Evolutionary conservation across 2,329 filamentous ascomycete species (phyloP), one percentile per base, ranked within the genome.

Genomic region (Xylaria sp.): DNA sequence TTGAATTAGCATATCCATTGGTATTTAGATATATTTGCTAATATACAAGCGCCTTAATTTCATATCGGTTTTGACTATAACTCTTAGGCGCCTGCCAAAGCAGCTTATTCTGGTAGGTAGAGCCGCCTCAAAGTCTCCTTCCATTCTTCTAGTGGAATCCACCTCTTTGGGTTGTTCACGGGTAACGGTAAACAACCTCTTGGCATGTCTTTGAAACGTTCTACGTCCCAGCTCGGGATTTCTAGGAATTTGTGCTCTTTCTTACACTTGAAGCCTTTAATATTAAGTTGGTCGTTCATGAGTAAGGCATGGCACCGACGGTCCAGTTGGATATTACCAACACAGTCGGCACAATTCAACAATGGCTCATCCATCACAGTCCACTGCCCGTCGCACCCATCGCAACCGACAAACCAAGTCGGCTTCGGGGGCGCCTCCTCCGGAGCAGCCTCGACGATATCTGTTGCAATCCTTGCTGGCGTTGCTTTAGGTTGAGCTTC

Each of bases 131-230:
- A 38, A 7, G 63, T 67, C 1, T 60, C 63, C 66, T 76, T 77
- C 75, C 74, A 78, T 66, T 77, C 71, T 9, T 77, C 73, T 26
- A 76, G 26, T 5, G 73, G 51, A 6, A 77, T 73, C 77, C 77
- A 77, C 26, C 62, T 71, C 72, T 71, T 73, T 48, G 44, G 68
- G 15, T 40, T 64, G 7, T 64, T 59, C 17, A 71, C 71, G 2
- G 76, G 71, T 23, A 78, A 59, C 1, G 75, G 75, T 23, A 78
- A 65, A 28, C 38, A 71, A 9, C 67, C 69, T 63, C 57, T 71
- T 0, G 77, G 75, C 69, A 77, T 67, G 7, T 68, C 72, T 38
- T 66, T 66, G 51, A 67, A 71, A 2, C 71, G 65, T 2, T 38
- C 59, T n/a, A 59, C 65, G 23, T 77, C 73, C 72, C 74, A 77